A percentile compares a stretch with the other conserved stretches of the same genome.
Conservation (phyloP, 306 rosid genomes). For the Geum urbanum region DNA sequence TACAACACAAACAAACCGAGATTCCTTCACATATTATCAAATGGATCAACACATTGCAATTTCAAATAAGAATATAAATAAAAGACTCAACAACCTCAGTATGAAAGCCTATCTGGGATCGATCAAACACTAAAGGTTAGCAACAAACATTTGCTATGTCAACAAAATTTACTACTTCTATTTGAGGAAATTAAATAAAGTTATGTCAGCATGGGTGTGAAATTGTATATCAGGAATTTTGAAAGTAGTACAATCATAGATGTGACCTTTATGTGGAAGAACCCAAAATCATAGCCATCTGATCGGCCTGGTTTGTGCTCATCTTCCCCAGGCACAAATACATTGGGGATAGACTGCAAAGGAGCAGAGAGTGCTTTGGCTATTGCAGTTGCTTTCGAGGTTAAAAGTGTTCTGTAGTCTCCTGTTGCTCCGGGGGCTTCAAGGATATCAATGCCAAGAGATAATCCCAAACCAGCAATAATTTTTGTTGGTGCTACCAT, state of each 20-base stretch:
- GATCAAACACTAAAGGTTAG: background rate
- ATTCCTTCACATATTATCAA: conserved; percentile 4
- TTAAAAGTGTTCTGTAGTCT: conserved; percentile 82
- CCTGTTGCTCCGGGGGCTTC: conserved; percentile 99
- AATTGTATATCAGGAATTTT: conserved; percentile 5
- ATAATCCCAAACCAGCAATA: conserved; percentile 90
- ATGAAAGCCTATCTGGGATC: background rate
- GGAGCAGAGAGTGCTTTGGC: conserved; percentile 90
- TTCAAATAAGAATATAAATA: no score
- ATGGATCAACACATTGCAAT: background rate
- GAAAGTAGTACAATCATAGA: conserved; percentile 3
- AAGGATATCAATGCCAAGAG: conserved; percentile 88
- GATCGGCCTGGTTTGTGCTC: conserved; percentile 67
- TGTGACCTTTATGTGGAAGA: conserved; percentile 88
- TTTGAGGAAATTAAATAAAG: background rate
- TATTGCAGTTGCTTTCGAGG: conserved; percentile 82
- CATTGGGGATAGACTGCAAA: conserved; percentile 54
- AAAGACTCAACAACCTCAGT: background rate
- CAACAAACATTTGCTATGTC: background rate
- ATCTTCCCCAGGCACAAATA: conserved; percentile 89
- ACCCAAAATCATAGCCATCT: conserved; percentile 97
- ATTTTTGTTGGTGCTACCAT: conserved; percentile 99
- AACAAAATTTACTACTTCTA: background rate
- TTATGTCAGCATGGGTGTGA: background rate
- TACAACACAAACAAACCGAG: conserved; percentile 37